These are phyloP conservation scores for Cercophora newfieldiana DNA, from an alignment of 495 filamentous ascomycete genomes.

Conservation along the genomic window DNA sequence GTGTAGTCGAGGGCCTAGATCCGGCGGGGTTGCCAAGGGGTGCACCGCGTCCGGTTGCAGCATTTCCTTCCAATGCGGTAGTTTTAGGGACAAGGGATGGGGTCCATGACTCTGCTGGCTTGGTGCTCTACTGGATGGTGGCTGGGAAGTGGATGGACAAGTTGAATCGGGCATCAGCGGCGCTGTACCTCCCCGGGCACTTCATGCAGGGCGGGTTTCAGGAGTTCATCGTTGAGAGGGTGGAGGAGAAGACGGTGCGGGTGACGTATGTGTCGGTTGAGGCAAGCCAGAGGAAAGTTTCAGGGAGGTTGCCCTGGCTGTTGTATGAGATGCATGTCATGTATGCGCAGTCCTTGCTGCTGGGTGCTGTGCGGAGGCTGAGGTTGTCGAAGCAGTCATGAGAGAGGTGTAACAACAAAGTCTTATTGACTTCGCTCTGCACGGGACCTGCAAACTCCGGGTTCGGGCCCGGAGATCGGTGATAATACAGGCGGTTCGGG, in stretches of 20 bases:
- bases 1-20: background rate
- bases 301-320: constrained; percentile 4
- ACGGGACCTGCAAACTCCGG: background rate
- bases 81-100: background rate
- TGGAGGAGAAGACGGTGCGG: background rate
- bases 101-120: background rate
- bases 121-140: constrained; percentile 11
- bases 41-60: background rate
- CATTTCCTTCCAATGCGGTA: background rate
- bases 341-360: constrained; percentile 12
- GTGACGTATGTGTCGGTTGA: constrained; percentile 16
- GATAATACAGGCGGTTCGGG: no score
- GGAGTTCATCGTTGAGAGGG: constrained; percentile 17
- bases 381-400: no score
- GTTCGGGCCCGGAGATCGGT: no score
- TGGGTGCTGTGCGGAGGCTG: background rate
- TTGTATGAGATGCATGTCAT: constrained; percentile 13
- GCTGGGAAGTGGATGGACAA: background rate
- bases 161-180: background rate
- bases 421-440: no score
- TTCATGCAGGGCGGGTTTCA: constrained; percentile 13
- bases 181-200: background rate
- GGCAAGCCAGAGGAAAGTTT: background rate
- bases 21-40: background rate
- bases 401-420: no score